Conservation (phyloP, 208 protist genomes). For the Balamuthia mandrillaris region DNA sequence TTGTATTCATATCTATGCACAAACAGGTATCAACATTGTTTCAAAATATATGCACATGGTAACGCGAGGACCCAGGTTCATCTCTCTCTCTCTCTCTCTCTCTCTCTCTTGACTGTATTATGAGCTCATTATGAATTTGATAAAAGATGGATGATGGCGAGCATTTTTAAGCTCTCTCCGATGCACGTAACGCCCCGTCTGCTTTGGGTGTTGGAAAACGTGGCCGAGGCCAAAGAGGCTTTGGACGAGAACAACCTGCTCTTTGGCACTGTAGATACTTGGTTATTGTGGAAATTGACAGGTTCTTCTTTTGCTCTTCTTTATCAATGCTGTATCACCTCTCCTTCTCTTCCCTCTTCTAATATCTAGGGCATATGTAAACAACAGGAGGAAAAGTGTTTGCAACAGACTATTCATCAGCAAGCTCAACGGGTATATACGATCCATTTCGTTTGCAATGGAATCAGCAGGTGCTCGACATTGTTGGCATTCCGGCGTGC, state of each 20-base stretch:
- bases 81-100: background rate
- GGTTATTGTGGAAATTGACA: slow-evolving; percentile 56
- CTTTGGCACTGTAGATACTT: slow-evolving; percentile 59
- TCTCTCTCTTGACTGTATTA: background rate
- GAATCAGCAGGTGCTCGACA: slow-evolving; percentile 42
- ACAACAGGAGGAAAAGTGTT: slow-evolving; percentile 74
- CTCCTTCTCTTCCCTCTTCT: background rate
- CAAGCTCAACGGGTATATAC: slow-evolving; percentile 40
- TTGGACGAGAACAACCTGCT: slow-evolving; percentile 40
- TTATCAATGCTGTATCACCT: background rate
- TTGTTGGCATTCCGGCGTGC: slow-evolving; percentile 39
- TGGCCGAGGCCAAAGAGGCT: slow-evolving; percentile 11
- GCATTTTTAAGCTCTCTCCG: slow-evolving; percentile 28
- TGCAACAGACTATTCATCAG: slow-evolving; percentile 52
- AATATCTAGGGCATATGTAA: slow-evolving; percentile 89
- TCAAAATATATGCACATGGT: background rate
- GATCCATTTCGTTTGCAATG: slow-evolving; percentile 18
- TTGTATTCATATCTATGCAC: background rate
- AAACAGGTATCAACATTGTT: background rate
- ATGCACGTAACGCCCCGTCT: slow-evolving; percentile 18
- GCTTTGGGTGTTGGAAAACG: slow-evolving; percentile 48
- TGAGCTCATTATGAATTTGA: background rate
- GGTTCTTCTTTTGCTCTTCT: background rate
- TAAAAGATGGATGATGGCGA: background rate
- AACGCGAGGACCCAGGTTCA: background rate